Conservation (phyloP, 2,329 filamentous ascomycete species). For the Camptophora hylomeconis region DNA sequence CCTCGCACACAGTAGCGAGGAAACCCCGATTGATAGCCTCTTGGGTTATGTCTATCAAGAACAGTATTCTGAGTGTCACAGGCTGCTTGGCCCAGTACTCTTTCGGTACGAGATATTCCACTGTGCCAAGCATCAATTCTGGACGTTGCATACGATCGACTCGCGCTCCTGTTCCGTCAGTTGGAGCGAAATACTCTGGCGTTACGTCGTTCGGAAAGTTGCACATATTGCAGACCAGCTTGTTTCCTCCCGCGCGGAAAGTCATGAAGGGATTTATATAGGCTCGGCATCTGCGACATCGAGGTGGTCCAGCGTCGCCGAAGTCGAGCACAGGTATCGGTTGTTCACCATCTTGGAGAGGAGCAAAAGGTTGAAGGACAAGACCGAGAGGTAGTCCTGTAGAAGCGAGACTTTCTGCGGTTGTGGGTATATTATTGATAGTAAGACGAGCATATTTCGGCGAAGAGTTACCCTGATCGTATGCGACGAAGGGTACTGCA, state of each 20-base stretch:
- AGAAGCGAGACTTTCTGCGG: constrained; percentile 61
- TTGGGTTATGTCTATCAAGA: constrained; percentile 85
- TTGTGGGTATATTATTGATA: constrained; percentile 82
- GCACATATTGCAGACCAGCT: constrained; percentile 96
- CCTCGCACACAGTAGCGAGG: constrained; percentile 78
- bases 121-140: constrained; percentile 80
- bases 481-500: constrained; percentile 78
- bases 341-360: constrained; percentile 69
- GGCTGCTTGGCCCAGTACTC: constrained; percentile 98
- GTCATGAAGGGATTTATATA: constrained; percentile 99
- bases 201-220: constrained; percentile 92
- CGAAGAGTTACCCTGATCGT: constrained; percentile 90
- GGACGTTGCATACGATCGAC: constrained; percentile 81
- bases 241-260: constrained; percentile 85
- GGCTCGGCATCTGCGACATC: constrained; percentile 81
- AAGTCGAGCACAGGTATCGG: constrained; percentile 90
- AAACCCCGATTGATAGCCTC: constrained; percentile 87
- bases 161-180: constrained; percentile 71
- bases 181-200: constrained; percentile 84
- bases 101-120: constrained; percentile 93
- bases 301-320: constrained; percentile 75
- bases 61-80: constrained; percentile 74
- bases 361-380: constrained; percentile 75
- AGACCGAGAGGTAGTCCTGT: constrained; percentile 80
- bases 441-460: constrained; percentile 87